Base-by-base conservation (phyloP, 768 basidiomycete species). In the Macrocybe gigantea region DNA sequence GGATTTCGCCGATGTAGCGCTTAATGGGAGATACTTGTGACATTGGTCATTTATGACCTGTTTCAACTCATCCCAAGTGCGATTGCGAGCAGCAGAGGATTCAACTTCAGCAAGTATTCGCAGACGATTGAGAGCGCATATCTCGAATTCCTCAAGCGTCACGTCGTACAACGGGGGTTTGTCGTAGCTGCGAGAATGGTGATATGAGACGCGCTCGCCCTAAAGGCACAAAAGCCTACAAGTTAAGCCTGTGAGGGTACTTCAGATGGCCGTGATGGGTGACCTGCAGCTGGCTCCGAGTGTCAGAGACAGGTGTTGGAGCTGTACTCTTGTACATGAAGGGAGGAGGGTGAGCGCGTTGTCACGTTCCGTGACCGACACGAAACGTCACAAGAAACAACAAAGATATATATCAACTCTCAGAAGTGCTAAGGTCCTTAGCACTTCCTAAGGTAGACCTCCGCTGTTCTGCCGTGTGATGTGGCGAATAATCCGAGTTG, bases 101-200 rank as follows among this genome's bases (percentile, higher is more conserved):
- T 95, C 93, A 47, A 96, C 94, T 62, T 94, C 92, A 11, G 88
- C 86, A 12, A 96, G 77, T 12, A 96, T 75, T 29, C 91, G 82
- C 32, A 99, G 75, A 34, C 96, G 73, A 55, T 95, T 83, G 14
- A 99, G 73, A 0, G 96, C 96, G 60, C 78, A 89, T 2, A 77
- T 83, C 63, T 99, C 96, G 56, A 99, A 99, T 53, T 97, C 89
- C 62, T 98, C 96, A 12, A 98, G 72, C 1, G 93, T 93, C 13
- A 98, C 85, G 58, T 98, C 93, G 48, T 83, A 84, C 11, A 77
- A 64, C 13, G 96, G 96, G 14, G 94, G 90, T 12, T 61, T 68
- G 56, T 94, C 86, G 60, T 99, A 98, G 65, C 93, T 96, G 46
- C 7, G 29, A 14, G 47, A 12, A 14, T 13, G 45, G 43, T 49